These are phyloP conservation scores for Paecilomyces niveus DNA, from an alignment of 2,329 filamentous ascomycete genomes.

Conservation along the genomic window DNA sequence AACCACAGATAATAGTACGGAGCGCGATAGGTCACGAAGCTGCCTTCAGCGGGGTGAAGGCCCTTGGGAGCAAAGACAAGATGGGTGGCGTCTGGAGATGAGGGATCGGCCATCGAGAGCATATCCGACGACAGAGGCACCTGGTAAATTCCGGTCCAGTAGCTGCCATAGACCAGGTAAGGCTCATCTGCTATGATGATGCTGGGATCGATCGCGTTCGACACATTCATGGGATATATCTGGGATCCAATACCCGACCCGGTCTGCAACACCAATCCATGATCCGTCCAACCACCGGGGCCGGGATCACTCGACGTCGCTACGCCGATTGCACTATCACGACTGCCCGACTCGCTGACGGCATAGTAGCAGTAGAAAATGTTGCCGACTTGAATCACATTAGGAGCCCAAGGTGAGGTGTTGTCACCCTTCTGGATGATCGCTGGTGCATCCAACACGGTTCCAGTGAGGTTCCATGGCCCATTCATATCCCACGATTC, in stretches of 20 bases:
- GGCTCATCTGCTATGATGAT: slow-evolving; percentile 20
- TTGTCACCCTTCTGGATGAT: slow-evolving; percentile 23
- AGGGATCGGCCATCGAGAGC: slow-evolving; percentile 11
- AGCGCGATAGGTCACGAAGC: slow-evolving; percentile 20
- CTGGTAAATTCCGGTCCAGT: slow-evolving; percentile 29
- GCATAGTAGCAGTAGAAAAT: slow-evolving; percentile 33
- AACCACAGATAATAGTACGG: slow-evolving; percentile 29
- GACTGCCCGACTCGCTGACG: slow-evolving; percentile 19
- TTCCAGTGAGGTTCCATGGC: slow-evolving; percentile 24
- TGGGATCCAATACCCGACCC: slow-evolving; percentile 16
- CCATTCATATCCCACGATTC: slow-evolving; percentile 20
- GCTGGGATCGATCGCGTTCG: slow-evolving; percentile 29
- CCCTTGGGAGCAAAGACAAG: slow-evolving; percentile 22
- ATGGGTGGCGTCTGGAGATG: slow-evolving; percentile 18
- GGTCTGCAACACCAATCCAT: slow-evolving; percentile 27
- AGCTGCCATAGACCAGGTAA: slow-evolving; percentile 29
- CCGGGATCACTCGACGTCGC: slow-evolving; percentile 21
- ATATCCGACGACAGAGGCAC: slow-evolving; percentile 18
- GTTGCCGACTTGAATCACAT: slow-evolving; percentile 19
- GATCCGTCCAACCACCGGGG: slow-evolving; percentile 23
- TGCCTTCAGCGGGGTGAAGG: slow-evolving; percentile 24
- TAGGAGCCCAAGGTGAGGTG: slow-evolving; percentile 29
- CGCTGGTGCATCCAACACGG: slow-evolving; percentile 21
- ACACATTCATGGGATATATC: slow-evolving; percentile 23
- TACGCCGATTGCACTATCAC: slow-evolving; percentile 30